Evolutionary conservation across 164 flowering plant species (phyloP), one percentile per base, ranked within the genome.

Genomic region (Magnolia kwangsiensis): DNA sequence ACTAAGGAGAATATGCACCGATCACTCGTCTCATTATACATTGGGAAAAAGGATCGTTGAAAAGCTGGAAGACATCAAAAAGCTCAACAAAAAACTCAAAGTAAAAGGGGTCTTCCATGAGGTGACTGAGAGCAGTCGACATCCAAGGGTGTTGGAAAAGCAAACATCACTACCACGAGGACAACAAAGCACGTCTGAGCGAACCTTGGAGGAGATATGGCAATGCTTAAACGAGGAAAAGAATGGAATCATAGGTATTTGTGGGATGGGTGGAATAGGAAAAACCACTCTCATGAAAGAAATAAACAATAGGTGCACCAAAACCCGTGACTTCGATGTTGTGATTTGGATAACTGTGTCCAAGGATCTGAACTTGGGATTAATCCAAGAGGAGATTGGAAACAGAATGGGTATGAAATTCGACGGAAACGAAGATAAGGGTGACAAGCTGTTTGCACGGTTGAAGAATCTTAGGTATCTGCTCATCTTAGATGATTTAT

Each of bases 401-500:
- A 11, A 8, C 19, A 50, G 63, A 23, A 21, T 72, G 63, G 16
- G 27, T 8, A 9, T 72, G 13, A 0, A 6, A 2, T 45, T 37
- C 8, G 0, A 14, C 4, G 19, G n/a, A 19, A 1, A 37, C 18
- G 74, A 72, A 21, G 69, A 27, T 31, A 51, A 50, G 20, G 59
- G 67, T 23, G n/a, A 50, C 19, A 72, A 50, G 50, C 14, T 69
- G 37, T 10, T 20, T 2, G 0, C 9, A 2, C 8, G 3, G n/a
- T 29, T 72, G 45, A 72, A 3, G 5, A 7, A 51, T 14, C 8
- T 50, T 4, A 72, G 63, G 45, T 72, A 8, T 51, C 2, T 72
- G 74, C 59, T 72, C 1, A 50, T 72, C 45, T 50, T 72, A 13
- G 74, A 72, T 55, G 74, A 72, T 72, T 18, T 72, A 9, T 72